Conservation (phyloP, 2,329 filamentous ascomycete species). For the Arachnopeziza araneosa region DNA sequence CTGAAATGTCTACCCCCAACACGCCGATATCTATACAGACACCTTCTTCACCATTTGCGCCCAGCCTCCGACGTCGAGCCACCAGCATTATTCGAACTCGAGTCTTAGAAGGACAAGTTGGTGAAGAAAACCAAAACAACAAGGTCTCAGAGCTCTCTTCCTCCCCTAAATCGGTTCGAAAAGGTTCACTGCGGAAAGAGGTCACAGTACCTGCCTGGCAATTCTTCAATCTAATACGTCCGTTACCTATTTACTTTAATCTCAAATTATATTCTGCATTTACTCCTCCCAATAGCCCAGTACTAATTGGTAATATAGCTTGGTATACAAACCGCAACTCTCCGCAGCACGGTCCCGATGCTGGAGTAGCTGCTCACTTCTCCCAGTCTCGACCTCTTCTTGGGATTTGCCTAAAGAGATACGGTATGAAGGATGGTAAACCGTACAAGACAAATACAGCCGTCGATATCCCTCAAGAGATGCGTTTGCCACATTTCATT, state of each 20-base stretch:
- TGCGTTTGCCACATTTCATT: conserved; percentile 82
- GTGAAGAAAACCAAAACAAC: neutral
- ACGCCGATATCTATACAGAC: conserved; percentile 19
- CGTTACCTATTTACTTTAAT: conserved; percentile 35
- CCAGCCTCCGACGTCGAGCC: conserved; percentile 27
- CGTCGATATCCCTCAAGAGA: conserved; percentile 87
- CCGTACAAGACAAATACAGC: conserved; percentile 71
- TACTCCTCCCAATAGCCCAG: conserved; percentile 2
- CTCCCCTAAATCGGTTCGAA: conserved; percentile 22
- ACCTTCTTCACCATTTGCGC: conserved; percentile 18
- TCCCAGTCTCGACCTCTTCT: conserved; percentile 62
- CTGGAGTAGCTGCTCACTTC: conserved; percentile 85
- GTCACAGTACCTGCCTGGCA: conserved; percentile 97
- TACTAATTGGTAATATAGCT: conserved; percentile 47
- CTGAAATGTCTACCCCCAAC: conserved; percentile 21
- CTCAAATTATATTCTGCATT: conserved; percentile 17
- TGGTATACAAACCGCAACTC: conserved; percentile 65
- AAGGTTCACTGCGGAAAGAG: conserved; percentile 56
- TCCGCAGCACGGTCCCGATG: conserved; percentile 22
- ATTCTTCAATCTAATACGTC: conserved; percentile 89
- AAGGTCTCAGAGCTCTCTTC: neutral
- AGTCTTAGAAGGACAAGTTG: conserved; percentile 27
- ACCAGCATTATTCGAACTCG: conserved; percentile 50
- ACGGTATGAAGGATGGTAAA: conserved; percentile 66
- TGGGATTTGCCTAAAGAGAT: conserved; percentile 89